Evolutionary conservation across 805 yeast species (phyloP), one percentile per base, ranked within the genome.

Genomic region (Starmerella roubikii): DNA sequence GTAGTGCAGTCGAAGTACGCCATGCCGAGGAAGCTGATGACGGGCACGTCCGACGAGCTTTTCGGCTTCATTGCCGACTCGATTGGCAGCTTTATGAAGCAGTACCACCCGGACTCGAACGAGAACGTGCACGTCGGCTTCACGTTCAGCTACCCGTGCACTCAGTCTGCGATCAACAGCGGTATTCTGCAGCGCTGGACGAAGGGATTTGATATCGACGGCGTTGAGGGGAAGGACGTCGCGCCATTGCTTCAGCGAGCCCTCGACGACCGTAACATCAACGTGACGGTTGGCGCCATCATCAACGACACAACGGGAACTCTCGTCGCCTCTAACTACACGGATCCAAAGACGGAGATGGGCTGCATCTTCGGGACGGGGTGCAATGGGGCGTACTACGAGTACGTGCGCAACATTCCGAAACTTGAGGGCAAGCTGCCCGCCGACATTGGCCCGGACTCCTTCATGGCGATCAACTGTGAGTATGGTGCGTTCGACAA

Each of bases 261-360:
- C 30, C 68, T 88, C 48, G 66, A 70, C 48, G 67, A 68, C 50
- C 65, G 66, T 47, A 60, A 69, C 17, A 74, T 83, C 37, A 93
- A 95, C 47, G 81, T 86, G 53, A 69, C 74, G 34, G 93, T 88
- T 41, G 85, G 83, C 46, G 94, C 97, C 35, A 68, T 88, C 57
- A 88, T 88, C 62, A 88, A 86, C 64, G 98, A 88, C 61, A 88
- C 98, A 49, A 83, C 95, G 35, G 98, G 97, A 60, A 88, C 98
- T 33, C 67, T 88, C 54, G 93, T 88, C 46, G 97, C 97, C 25
- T 85, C 96, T 35, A 75, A 79, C 69, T 88, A 88, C 66, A 72
- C 93, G 37, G 94, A 88, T 58, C 74, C 88, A 27, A 75, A 74
- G 52, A 77, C 94, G 48, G 77, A 78, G 62, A 81, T 86, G 88